Conservation (phyloP, 176 grass and related monocot genomes). For the Carex kokanica region DNA sequence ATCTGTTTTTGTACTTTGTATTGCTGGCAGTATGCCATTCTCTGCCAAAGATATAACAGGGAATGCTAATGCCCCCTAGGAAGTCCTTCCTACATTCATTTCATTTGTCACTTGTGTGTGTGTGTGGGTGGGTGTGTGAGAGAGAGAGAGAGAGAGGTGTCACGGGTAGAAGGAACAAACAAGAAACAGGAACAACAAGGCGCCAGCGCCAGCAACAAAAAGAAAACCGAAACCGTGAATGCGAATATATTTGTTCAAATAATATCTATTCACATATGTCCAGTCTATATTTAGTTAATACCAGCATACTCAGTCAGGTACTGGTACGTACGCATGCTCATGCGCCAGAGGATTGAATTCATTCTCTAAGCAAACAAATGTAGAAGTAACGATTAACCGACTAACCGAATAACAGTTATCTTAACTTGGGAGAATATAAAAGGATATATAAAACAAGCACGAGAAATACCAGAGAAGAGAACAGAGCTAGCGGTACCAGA, state of each 20-base stretch:
- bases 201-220: constrained; percentile 8
- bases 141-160: background rate
- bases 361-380: background rate
- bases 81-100: background rate
- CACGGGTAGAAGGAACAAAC: constrained; percentile 17
- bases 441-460: background rate
- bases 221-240: constrained; percentile 10
- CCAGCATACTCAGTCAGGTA: background rate
- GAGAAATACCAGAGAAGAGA: background rate
- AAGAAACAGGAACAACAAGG: constrained; percentile 22
- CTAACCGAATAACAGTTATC: background rate
- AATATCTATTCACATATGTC: background rate
- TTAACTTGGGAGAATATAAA: background rate
- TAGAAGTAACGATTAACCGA: background rate
- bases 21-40: background rate
- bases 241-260: background rate
- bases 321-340: background rate
- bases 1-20: background rate
- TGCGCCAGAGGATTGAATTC: background rate
- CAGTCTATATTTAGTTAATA: background rate
- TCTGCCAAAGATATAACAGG: background rate
- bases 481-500: background rate
- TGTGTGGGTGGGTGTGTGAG: background rate
- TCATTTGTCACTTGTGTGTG: background rate
- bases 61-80: background rate